Evolutionary conservation across 305 asterid genomes (phyloP).

Genomic region (Solanum hybrid): DNA sequence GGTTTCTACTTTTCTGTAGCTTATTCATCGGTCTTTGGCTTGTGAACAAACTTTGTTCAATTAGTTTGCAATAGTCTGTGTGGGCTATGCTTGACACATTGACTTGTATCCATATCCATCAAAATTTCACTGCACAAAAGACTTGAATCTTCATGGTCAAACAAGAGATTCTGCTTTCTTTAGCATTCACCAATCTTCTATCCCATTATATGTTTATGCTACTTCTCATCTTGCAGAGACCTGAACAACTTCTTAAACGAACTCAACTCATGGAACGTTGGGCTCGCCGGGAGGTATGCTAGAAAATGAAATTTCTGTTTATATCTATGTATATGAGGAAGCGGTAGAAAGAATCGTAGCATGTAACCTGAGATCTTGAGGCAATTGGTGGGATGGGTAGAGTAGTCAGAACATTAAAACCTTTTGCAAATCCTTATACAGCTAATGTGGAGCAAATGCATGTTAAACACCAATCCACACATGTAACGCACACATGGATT

Average conservation of each 20-base stretch:
- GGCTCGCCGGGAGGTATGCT: conserved; percentile 98
- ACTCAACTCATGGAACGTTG: conserved; percentile 99
- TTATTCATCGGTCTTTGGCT: background rate
- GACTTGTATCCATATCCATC: background rate
- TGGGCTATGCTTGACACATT: background rate
- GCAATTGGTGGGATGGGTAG: background rate
- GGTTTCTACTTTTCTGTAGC: conserved; percentile 37
- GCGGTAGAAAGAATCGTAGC: background rate
- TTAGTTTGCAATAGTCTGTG: background rate
- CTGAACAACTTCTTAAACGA: conserved; percentile 90
- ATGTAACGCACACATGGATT: background rate
- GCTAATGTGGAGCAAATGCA: background rate
- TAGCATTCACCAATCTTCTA: background rate
- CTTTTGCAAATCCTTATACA: background rate
- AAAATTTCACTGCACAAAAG: background rate
- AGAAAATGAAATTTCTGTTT: background rate
- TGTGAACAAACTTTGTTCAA: background rate
- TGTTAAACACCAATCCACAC: background rate
- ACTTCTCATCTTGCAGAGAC: conserved; percentile 61
- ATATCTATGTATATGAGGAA: background rate
- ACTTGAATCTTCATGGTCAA: background rate
- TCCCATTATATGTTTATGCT: background rate
- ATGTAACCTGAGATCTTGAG: background rate
- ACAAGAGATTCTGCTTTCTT: background rate
- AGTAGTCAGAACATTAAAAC: background rate